These are phyloP conservation scores for Escallonia rubra DNA, from an alignment of 129 eudicot genomes.

Conservation along the genomic window DNA sequence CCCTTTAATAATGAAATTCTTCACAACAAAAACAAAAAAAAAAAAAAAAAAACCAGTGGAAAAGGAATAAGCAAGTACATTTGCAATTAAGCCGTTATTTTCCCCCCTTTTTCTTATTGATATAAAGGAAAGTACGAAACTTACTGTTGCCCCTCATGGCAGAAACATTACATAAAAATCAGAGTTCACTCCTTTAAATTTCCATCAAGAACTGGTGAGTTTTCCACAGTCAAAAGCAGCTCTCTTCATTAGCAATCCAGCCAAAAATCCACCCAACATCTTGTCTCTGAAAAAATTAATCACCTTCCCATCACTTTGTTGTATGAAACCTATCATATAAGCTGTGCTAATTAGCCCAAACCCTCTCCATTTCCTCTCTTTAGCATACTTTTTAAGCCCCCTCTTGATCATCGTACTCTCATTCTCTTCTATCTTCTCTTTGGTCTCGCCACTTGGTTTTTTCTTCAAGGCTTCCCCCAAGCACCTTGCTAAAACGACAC, in stretches of 20 bases:
- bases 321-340: conserved; percentile 25
- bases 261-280: conserved; percentile 14
- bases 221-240: conserved; percentile 32
- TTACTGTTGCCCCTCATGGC: no score
- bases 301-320: conserved; percentile 21
- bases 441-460: background rate
- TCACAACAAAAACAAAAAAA: no score
- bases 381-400: conserved; percentile 15
- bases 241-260: conserved; percentile 25
- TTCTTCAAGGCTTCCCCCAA: conserved; percentile 15
- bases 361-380: conserved; percentile 31
- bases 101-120: no score
- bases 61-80: no score
- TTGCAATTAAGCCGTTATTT: no score
- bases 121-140: no score
- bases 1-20: no score
- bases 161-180: no score
- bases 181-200: background rate
- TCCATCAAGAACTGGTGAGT: conserved; percentile 15
- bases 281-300: conserved; percentile 28
- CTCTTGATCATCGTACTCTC: conserved; percentile 6
- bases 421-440: background rate
- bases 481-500: conserved; percentile 19
- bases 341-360: conserved; percentile 24
- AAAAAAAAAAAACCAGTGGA: no score